phyloP scores from a whole-genome alignment of 2,329 filamentous ascomycete species.

The Cladosporium sp. region DNA sequence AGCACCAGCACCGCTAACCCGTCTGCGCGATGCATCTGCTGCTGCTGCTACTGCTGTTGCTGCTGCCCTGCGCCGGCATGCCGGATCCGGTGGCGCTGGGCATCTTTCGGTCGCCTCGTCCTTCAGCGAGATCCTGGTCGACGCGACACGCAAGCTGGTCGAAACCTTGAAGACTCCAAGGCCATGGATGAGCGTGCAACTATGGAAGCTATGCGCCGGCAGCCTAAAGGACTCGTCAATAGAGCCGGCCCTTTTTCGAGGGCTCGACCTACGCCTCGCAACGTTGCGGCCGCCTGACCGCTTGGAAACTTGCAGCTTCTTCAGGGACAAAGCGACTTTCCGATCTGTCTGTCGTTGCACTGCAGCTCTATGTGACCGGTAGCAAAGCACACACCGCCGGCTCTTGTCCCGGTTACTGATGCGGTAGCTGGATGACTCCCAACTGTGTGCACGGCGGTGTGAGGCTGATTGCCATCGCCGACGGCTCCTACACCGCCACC shows the following conservation, averaged over 20 bases:
- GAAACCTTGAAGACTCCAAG: slow-evolving; percentile 8
- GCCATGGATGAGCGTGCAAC: not conserved
- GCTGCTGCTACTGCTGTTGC: not conserved
- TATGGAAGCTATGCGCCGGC: not conserved
- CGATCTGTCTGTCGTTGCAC: slow-evolving; percentile 3
- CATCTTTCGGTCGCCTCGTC: slow-evolving; percentile 10
- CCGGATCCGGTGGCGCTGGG: slow-evolving; percentile 7
- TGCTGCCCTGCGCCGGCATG: slow-evolving; percentile 10
- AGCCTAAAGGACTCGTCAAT: not conserved
- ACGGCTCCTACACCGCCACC: slow-evolving; percentile 15
- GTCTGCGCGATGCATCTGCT: not conserved
- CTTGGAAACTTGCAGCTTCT: slow-evolving; percentile 4
- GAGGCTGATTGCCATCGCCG: not conserved
- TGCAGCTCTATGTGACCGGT: slow-evolving; percentile 9
- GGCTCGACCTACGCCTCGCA: slow-evolving; percentile 10
- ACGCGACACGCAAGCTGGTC: slow-evolving; percentile 11
- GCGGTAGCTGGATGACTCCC: slow-evolving; percentile 9
- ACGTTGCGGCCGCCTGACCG: slow-evolving; percentile 10
- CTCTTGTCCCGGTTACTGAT: not conserved
- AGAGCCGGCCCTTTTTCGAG: not conserved
- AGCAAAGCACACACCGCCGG: slow-evolving; percentile 16
- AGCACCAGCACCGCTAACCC: slow-evolving; percentile 1
- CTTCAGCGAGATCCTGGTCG: not conserved
- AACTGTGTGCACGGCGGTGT: slow-evolving; percentile 13
- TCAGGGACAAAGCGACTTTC: slow-evolving; percentile 11